Evolutionary conservation across 129 eudicot species (phyloP).

Genomic region (Artemisia annua): DNA sequence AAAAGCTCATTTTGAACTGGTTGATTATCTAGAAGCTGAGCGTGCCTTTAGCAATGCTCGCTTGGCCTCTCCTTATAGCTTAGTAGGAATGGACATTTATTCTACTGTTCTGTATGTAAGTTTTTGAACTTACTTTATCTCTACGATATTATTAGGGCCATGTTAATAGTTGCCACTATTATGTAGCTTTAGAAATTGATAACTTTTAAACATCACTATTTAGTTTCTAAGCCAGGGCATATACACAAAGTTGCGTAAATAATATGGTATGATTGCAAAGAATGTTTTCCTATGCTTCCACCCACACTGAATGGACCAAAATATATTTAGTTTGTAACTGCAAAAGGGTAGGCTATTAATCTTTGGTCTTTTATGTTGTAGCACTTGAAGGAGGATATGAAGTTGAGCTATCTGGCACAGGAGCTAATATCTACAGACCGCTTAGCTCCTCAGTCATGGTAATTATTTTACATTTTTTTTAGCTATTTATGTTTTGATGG

Average conservation of each 20-base stretch:
- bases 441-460: slow-evolving; percentile 98
- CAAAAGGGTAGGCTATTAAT: slow-evolving; percentile 4
- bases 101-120: slow-evolving; percentile 94
- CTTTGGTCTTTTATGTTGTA: slow-evolving; percentile 32
- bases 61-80: slow-evolving; percentile 75
- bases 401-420: slow-evolving; percentile 92
- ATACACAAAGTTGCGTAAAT: no score
- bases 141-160: slow-evolving; percentile 2
- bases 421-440: slow-evolving; percentile 96
- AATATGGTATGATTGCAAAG: no score
- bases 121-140: slow-evolving; percentile 12
- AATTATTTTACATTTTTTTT: slow-evolving; percentile 18
- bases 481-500: not conserved
- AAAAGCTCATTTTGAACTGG: slow-evolving; percentile 94
- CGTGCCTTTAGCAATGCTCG: slow-evolving; percentile 89
- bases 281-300: no score
- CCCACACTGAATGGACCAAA: no score
- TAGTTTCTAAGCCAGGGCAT: no score
- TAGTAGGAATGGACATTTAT: slow-evolving; percentile 94
- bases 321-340: not conserved
- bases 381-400: slow-evolving; percentile 99
- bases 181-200: no score
- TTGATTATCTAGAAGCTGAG: slow-evolving; percentile 93
- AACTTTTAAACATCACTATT: no score
- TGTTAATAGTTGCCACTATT: not conserved